A percentile compares a stretch with the other conserved stretches of the same genome.
phyloP scores from a whole-genome alignment of 768 basidiomycete genomes.

The Lactarius psammicola region DNA sequence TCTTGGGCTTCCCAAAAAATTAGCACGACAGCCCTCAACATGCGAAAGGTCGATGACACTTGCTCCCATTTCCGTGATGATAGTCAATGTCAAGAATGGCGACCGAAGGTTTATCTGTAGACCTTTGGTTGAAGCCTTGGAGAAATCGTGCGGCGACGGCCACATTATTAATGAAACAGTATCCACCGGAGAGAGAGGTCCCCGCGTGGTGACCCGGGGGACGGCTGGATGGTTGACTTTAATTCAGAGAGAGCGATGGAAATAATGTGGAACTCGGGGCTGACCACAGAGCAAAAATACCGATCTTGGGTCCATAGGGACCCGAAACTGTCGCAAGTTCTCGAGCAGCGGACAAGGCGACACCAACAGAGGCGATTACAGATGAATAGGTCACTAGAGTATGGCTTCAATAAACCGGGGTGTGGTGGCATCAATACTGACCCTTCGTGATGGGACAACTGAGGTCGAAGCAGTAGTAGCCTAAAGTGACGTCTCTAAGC shows the following conservation, averaged over 20 bases:
- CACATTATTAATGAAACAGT: constrained; percentile 38
- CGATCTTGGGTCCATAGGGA: constrained; percentile 4
- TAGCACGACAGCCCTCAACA: not conserved
- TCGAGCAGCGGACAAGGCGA: constrained; percentile 33
- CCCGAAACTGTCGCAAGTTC: constrained; percentile 18
- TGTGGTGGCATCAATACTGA: constrained; percentile 15
- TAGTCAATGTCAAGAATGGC: constrained; percentile 41
- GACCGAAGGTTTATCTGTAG: not conserved
- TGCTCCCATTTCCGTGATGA: constrained; percentile 40
- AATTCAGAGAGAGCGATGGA: not conserved
- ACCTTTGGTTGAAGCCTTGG: constrained; percentile 18
- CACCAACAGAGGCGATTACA: constrained; percentile 33
- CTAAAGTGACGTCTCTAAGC: constrained; percentile 21
- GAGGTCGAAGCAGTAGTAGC: constrained; percentile 37
- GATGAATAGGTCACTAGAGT: constrained; percentile 34
- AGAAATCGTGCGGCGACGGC: constrained; percentile 36
- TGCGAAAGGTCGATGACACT: not conserved
- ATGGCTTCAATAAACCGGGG: not conserved
- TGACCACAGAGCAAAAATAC: constrained; percentile 33
- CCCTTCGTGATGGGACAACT: constrained; percentile 36
- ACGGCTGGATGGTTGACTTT: constrained; percentile 25
- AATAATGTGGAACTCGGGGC: constrained; percentile 3
- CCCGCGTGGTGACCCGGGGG: constrained; percentile 40
- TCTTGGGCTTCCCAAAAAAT: constrained; percentile 31
- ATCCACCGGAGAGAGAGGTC: constrained; percentile 35